Evolutionary conservation across 352 stramenopile species (phyloP).

Genomic region (Lagenidium giganteum): DNA sequence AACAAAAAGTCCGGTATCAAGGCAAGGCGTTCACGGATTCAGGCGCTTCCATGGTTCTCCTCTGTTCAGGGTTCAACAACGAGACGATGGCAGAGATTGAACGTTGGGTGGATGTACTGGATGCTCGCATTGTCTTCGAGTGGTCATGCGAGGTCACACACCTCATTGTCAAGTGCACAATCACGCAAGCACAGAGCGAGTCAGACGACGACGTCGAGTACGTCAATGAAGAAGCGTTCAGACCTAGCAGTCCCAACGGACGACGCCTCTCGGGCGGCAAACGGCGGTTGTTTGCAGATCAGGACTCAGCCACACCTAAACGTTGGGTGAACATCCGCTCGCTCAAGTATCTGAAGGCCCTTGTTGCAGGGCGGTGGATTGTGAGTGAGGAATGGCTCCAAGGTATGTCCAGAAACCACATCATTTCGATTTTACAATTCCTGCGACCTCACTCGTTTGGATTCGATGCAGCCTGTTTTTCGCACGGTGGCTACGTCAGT

Average conservation of each 20-base stretch:
- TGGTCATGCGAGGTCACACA: conserved; percentile 67
- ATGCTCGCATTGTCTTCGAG: conserved; percentile 36
- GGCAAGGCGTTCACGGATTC: conserved; percentile 13
- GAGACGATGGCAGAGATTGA: conserved; percentile 33
- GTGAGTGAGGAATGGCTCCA: conserved; percentile 67
- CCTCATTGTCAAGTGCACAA: conserved; percentile 64
- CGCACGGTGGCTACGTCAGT: conserved; percentile 25
- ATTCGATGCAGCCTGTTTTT: conserved; percentile 31
- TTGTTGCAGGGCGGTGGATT: conserved; percentile 62
- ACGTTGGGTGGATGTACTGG: conserved; percentile 32
- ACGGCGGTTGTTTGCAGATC: conserved; percentile 31
- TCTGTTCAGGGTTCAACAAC: conserved; percentile 54
- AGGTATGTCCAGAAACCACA: conserved; percentile 26
- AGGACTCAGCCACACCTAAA: conserved; percentile 2
- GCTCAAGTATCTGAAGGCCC: conserved; percentile 70
- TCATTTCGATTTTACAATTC: background rate
- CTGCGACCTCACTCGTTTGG: too few species aligned
- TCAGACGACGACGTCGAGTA: conserved; percentile 12
- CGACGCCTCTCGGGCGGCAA: too few species aligned
- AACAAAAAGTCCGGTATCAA: conserved; percentile 5
- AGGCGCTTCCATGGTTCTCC: conserved; percentile 32
- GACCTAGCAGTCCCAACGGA: too few species aligned
- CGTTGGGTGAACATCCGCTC: conserved; percentile 71
- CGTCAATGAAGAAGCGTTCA: background rate
- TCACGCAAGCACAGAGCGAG: conserved; percentile 17